Percentiles rank a stretch among this genome's conserved stretches.
These are phyloP conservation scores for Boletus bicolor DNA, from an alignment of 768 basidiomycete species.

Conservation along the genomic window DNA sequence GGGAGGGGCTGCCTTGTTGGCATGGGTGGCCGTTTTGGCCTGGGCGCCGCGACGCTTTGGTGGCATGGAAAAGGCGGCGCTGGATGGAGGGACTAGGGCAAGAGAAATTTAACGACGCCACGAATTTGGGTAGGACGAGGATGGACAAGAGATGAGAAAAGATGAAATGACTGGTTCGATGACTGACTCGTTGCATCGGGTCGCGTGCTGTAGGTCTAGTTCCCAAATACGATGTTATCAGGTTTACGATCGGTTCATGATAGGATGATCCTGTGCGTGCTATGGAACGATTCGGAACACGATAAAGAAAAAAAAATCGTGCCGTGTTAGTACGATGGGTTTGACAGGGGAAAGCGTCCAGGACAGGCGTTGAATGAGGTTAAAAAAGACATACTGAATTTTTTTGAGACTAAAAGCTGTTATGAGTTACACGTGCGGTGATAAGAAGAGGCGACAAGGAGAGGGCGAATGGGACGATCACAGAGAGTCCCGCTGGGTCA, in stretches of 20 bases:
- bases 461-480: background rate
- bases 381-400: conserved; percentile 4
- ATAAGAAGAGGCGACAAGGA: conserved; percentile 3
- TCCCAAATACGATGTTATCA: conserved; percentile 31
- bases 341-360: background rate
- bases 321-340: conserved; percentile 1
- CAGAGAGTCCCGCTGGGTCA: background rate
- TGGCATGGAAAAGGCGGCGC: conserved; percentile 18
- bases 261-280: conserved; percentile 23
- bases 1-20: conserved; percentile 12
- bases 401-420: background rate
- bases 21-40: conserved; percentile 11
- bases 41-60: conserved; percentile 28
- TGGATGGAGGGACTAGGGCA: background rate
- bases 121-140: conserved; percentile 2
- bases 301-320: conserved; percentile 3
- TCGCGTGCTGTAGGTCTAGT: conserved; percentile 21
- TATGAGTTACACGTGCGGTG: conserved; percentile 8
- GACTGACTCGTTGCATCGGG: conserved; percentile 28
- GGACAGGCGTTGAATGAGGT: background rate
- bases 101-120: conserved; percentile 16
- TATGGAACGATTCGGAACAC: conserved; percentile 23
- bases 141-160: conserved; percentile 11
- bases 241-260: conserved; percentile 30
- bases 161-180: conserved; percentile 19